Base-by-base conservation (phyloP, 2,329 filamentous ascomycete species). In the Aspergillus sp. region DNA sequence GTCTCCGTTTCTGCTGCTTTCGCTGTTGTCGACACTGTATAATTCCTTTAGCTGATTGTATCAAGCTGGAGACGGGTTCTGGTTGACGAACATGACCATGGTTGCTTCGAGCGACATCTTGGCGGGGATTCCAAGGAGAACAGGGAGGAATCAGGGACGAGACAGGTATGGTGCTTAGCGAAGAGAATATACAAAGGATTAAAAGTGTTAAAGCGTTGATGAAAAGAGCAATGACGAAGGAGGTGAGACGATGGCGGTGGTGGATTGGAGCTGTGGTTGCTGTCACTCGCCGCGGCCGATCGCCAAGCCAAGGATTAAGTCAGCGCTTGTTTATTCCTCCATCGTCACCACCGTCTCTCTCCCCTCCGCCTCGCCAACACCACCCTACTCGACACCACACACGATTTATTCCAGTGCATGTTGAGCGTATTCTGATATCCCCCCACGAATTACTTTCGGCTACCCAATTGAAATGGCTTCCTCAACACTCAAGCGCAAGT, bases 101-200 rank as follows among this genome's bases (percentile, higher is more conserved):
- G 95, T 94, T 76, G 93, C 94, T 84, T 98, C 93, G 73, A 98
- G 85, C 74, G 85, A 88, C 93, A 98, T 98, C 66, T 79, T 90
- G 83, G 70, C 73, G 70, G 70, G 62, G 55, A 49, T 57, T 47
- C 45, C 46, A 47, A 42, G 20, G 20, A 43, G 43, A 51, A 39
- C 46, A 47, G 43, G 20, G 20, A 43, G 43, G 52, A 39, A 33
- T 46, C 7, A 32, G n/a, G 10, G n/a, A 17, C 3, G 6, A 5
- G n/a, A 37, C n/a, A 37, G 9, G n/a, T 19, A 19, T 2, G n/a
- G 7, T 10, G 48, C 48, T 35, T 45, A 30, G 12, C 23, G 7
- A 43, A 7, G 13, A 43, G 9, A 6, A 17, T n/a, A 17, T 15
- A 23, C 7, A 43, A 22, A 10, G 9, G 15, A 27, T 7, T 27